Evolutionary conservation across 73 alveolate genomes (phyloP).

Genomic region (Vitrella brassicaformis): DNA sequence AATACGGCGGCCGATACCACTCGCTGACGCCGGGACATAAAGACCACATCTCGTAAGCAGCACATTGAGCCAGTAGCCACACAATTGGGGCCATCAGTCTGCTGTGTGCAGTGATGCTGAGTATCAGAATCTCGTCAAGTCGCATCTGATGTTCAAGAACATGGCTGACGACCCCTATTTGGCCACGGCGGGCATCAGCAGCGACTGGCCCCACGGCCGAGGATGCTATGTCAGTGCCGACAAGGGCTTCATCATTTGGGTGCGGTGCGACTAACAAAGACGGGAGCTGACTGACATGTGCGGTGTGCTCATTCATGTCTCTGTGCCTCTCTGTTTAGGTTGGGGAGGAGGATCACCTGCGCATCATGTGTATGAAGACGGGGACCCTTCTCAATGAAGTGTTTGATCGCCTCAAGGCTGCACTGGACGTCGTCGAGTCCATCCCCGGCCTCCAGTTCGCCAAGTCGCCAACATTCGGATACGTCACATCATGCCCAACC

Average conservation of each 20-base stretch:
- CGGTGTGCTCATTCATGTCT: too few species aligned
- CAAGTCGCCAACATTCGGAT: constrained; percentile 13
- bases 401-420: background rate
- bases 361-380: constrained; percentile 11
- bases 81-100: too few species aligned
- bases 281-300: too few species aligned
- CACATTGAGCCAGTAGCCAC: too few species aligned
- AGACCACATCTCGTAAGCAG: too few species aligned
- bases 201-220: constrained; percentile 11
- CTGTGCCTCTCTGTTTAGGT: too few species aligned
- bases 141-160: background rate
- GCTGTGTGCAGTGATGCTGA: background rate
- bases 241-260: constrained; percentile 6
- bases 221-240: constrained; percentile 4
- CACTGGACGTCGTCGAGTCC: background rate
- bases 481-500: constrained; percentile 25
- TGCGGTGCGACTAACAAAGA: too few species aligned
- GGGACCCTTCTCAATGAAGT: constrained; percentile 6
- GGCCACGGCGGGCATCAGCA: background rate
- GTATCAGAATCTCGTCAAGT: background rate
- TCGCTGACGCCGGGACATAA: background rate
- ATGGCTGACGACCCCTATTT: background rate
- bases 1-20: background rate
- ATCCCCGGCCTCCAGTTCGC: background rate
- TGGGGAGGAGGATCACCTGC: constrained; percentile 20